A percentile compares a stretch with the other conserved stretches of the same genome.
Conservation (phyloP, 2,329 filamentous ascomycete genomes). For the Colletotrichum destructivum region DNA sequence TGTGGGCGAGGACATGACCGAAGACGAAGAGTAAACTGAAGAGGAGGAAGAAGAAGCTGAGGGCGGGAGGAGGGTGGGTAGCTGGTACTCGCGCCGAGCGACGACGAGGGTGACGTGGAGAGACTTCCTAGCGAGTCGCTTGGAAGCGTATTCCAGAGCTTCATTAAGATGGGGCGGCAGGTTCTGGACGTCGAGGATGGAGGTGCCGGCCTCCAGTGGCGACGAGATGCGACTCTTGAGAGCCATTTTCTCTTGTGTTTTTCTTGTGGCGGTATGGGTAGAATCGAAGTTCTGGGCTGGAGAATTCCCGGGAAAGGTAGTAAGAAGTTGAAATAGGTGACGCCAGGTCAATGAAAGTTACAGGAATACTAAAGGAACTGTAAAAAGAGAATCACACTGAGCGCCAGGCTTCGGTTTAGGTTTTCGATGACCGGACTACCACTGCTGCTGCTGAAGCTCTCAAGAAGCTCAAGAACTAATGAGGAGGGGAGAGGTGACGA, state of each 20-base stretch:
- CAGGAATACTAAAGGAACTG: slow-evolving; percentile 2
- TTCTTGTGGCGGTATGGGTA: slow-evolving; percentile 44
- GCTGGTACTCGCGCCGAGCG: slow-evolving; percentile 69
- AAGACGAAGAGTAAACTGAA: slow-evolving; percentile 46
- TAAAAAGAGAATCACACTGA: slow-evolving; percentile 22
- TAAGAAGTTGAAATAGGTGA: slow-evolving; percentile 5
- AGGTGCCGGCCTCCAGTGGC: slow-evolving; percentile 74
- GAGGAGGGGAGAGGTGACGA: background rate
- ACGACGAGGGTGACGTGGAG: slow-evolving; percentile 72
- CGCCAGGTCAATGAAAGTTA: slow-evolving; percentile 24
- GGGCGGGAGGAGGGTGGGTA: slow-evolving; percentile 57
- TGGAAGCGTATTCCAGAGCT: slow-evolving; percentile 72
- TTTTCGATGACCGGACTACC: slow-evolving; percentile 22
- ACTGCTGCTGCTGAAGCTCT: slow-evolving; percentile 31
- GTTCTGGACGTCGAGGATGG: slow-evolving; percentile 70
- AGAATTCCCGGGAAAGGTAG: background rate
- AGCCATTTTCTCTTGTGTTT: slow-evolving; percentile 52
- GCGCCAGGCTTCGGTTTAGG: slow-evolving; percentile 33
- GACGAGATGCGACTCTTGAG: slow-evolving; percentile 73
- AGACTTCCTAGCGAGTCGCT: slow-evolving; percentile 68
- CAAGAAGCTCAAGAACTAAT: slow-evolving; percentile 3
- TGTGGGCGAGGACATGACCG: slow-evolving; percentile 49
- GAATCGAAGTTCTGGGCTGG: slow-evolving; percentile 16
- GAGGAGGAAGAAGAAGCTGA: slow-evolving; percentile 44
- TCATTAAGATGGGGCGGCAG: slow-evolving; percentile 69